phyloP scores from a whole-genome alignment of 2,329 filamentous ascomycete species.

The Nannizziopsis barbatae region DNA sequence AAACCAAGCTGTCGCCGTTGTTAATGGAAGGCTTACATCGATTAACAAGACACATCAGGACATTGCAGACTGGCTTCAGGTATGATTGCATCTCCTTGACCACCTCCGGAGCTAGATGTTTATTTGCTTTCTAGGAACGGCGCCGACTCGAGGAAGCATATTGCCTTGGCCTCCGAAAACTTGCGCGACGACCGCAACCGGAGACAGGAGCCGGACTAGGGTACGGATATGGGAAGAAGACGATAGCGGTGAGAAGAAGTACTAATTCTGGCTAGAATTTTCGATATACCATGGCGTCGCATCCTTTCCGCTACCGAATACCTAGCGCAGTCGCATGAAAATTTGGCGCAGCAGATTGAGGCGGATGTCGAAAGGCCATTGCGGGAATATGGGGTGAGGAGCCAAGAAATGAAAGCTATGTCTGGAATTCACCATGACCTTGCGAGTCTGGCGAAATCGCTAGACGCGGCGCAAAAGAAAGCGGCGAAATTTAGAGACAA shows the following conservation, averaged over 20 bases:
- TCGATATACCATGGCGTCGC: constrained; percentile 80
- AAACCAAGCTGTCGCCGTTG: constrained; percentile 63
- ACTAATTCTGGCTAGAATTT: constrained; percentile 51
- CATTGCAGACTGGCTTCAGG: constrained; percentile 94
- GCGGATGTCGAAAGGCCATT: constrained; percentile 77
- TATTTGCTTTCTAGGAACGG: constrained; percentile 56
- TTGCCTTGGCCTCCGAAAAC: constrained; percentile 66
- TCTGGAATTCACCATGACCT: constrained; percentile 72
- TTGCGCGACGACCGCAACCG: constrained; percentile 61
- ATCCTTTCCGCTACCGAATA: constrained; percentile 69
- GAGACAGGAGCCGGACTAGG: constrained; percentile 73
- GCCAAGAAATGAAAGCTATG: constrained; percentile 68
- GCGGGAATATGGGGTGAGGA: constrained; percentile 59
- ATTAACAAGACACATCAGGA: constrained; percentile 78
- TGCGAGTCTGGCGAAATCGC: constrained; percentile 64
- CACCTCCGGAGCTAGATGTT: background rate
- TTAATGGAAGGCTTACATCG: constrained; percentile 78
- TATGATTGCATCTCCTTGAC: constrained; percentile 35
- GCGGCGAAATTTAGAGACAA: constrained; percentile 74
- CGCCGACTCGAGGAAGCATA: constrained; percentile 86
- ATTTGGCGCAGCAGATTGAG: constrained; percentile 70
- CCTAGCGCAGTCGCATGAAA: constrained; percentile 72
- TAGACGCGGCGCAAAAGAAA: constrained; percentile 74
- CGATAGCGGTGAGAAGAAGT: constrained; percentile 9
- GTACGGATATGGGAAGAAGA: constrained; percentile 43